These are phyloP conservation scores for Rubia yunnanensis DNA, from an alignment of 257 asterid genomes.

Conservation along the genomic window DNA sequence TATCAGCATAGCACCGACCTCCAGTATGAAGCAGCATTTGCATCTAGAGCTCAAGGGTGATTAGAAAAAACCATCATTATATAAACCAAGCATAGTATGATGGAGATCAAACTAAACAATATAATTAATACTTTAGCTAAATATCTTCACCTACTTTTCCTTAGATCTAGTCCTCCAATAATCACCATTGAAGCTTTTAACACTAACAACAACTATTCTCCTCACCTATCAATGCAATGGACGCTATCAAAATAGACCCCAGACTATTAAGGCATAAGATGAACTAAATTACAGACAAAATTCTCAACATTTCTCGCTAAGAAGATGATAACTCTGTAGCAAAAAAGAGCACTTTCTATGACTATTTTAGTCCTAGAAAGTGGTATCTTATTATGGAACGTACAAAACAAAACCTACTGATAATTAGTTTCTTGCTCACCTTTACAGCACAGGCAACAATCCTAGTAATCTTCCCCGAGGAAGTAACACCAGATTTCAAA, in stretches of 20 bases:
- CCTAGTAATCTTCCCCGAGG: conserved; percentile 16
- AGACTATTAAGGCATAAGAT: not conserved
- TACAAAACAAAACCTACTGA: not conserved
- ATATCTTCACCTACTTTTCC: conserved; percentile 1
- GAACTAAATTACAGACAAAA: not conserved
- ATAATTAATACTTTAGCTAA: not conserved
- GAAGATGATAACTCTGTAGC: not conserved
- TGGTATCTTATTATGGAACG: not conserved
- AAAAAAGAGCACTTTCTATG: not conserved
- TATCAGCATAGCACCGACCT: not conserved
- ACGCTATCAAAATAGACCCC: conserved; percentile 7
- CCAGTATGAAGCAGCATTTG: not conserved
- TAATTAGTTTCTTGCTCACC: conserved; percentile 21
- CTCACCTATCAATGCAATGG: conserved; percentile 19
- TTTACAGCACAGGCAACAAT: conserved; percentile 17
- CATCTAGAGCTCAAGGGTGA: conserved; percentile 6
- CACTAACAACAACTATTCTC: conserved; percentile 16
- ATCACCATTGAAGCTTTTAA: conserved; percentile 15
- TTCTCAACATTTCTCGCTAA: not conserved
- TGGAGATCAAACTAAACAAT: conserved; percentile 20
- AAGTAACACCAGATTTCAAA: conserved; percentile 12
- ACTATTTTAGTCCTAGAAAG: not conserved
- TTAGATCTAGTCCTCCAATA: conserved; percentile 15
- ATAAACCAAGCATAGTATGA: not conserved
- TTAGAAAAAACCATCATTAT: not conserved